Evolutionary conservation across 306 rosid genomes (phyloP).

Genomic region (Aeschynomene evenia): DNA sequence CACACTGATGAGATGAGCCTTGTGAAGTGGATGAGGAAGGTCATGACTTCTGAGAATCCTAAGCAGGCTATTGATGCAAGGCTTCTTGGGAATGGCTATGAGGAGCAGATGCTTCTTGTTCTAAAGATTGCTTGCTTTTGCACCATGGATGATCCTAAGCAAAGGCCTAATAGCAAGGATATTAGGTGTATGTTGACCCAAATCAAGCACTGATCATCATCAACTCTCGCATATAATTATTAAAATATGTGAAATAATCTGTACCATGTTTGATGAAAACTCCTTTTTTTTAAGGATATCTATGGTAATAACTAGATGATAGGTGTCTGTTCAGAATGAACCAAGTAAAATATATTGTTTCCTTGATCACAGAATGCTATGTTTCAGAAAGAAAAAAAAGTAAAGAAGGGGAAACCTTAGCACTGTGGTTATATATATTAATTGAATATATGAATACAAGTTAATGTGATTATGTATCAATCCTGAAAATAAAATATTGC

Average conservation of each 20-base stretch:
- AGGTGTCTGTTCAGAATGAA: neutral
- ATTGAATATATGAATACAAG: neutral
- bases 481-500: conserved; percentile 1
- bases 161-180: conserved; percentile 90
- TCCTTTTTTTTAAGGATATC: neutral
- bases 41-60: conserved; percentile 65
- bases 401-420: neutral
- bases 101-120: conserved; percentile 90
- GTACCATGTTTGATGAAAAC: neutral
- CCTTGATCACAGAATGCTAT: conserved; percentile 26
- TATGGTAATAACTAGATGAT: neutral
- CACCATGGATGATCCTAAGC: conserved; percentile 75
- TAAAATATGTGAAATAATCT: neutral
- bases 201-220: conserved; percentile 51
- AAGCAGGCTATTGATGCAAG: conserved; percentile 52
- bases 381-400: neutral
- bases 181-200: conserved; percentile 76
- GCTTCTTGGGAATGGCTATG: conserved; percentile 65
- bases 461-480: neutral
- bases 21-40: conserved; percentile 80
- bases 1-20: conserved; percentile 65
- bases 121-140: conserved; percentile 90
- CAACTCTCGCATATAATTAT: neutral
- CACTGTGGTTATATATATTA: neutral
- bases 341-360: conserved; percentile 1